phyloP scores from a whole-genome alignment of 768 basidiomycete species.

The Chiua virens region DNA sequence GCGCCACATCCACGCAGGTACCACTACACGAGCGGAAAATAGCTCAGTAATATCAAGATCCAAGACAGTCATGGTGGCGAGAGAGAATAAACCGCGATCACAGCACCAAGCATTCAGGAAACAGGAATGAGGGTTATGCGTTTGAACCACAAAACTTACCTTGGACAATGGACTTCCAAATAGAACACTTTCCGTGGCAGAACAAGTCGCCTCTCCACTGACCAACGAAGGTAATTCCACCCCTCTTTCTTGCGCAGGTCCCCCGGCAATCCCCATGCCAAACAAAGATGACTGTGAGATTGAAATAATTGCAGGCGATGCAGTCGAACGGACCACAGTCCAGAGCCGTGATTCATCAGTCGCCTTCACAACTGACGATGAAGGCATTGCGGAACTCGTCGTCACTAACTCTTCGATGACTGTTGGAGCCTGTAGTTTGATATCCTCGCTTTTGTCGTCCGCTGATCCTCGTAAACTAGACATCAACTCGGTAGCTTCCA shows the following conservation, averaged over 20 bases:
- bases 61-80: neutral
- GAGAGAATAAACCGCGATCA: neutral
- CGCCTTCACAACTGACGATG: neutral
- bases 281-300: conserved; percentile 28
- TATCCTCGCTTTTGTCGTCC: neutral
- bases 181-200: conserved; percentile 43
- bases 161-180: conserved; percentile 36
- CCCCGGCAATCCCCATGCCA: conserved; percentile 9
- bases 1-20: conserved; percentile 11
- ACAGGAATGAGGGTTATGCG: conserved; percentile 8
- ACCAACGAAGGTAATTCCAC: neutral
- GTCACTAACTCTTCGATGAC: conserved; percentile 3
- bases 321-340: conserved; percentile 4
- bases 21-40: neutral
- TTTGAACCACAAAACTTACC: conserved; percentile 14
- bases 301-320: conserved; percentile 3
- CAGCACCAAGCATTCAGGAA: neutral
- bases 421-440: neutral
- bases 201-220: neutral
- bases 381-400: conserved; percentile 10
- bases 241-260: neutral
- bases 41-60: neutral
- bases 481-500: conserved; percentile 24
- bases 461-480: neutral
- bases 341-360: conserved; percentile 22